Evolutionary conservation across 2,329 filamentous ascomycete species (phyloP).

Genomic region (Neopestalotiopsis rosae): DNA sequence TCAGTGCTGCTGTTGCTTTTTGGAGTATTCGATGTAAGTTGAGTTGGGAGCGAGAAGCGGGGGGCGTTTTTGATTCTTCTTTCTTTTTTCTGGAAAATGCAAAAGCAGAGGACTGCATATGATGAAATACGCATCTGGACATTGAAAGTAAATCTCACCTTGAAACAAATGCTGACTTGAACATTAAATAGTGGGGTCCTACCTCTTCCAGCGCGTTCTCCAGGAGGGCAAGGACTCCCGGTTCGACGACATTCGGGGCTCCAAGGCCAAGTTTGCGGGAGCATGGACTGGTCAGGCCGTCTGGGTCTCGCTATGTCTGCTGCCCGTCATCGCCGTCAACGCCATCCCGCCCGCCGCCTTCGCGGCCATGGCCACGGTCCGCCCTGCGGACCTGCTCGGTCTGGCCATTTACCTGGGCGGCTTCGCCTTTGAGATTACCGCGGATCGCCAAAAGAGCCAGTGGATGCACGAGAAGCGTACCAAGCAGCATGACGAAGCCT

Average conservation of each 20-base stretch:
- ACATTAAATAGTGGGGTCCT: constrained; percentile 56
- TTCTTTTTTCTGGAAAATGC: too few relatives aligned
- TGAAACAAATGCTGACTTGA: not conserved
- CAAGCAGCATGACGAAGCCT: constrained; percentile 71
- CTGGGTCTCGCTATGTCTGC: constrained; percentile 71
- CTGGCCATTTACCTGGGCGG: constrained; percentile 63
- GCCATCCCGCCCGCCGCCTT: constrained; percentile 61
- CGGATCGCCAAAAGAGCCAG: constrained; percentile 67
- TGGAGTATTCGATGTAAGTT: constrained; percentile 66
- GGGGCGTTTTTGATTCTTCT: not conserved
- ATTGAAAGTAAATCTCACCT: too few relatives aligned
- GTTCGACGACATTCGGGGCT: constrained; percentile 47
- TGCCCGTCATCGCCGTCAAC: constrained; percentile 70
- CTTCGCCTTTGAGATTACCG: constrained; percentile 63
- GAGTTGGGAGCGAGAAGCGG: not conserved
- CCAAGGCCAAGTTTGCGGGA: constrained; percentile 40
- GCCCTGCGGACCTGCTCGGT: constrained; percentile 61
- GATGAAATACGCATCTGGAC: not conserved
- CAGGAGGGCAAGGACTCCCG: constrained; percentile 62
- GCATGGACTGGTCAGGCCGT: constrained; percentile 62
- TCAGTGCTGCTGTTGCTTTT: constrained; percentile 47
- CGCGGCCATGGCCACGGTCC: constrained; percentile 52
- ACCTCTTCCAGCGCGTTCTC: constrained; percentile 67
- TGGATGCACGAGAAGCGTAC: constrained; percentile 67
- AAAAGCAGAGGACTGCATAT: not conserved